These are phyloP conservation scores for Pyrus betulifolia DNA, from an alignment of 306 rosid genomes.

Conservation along the genomic window DNA sequence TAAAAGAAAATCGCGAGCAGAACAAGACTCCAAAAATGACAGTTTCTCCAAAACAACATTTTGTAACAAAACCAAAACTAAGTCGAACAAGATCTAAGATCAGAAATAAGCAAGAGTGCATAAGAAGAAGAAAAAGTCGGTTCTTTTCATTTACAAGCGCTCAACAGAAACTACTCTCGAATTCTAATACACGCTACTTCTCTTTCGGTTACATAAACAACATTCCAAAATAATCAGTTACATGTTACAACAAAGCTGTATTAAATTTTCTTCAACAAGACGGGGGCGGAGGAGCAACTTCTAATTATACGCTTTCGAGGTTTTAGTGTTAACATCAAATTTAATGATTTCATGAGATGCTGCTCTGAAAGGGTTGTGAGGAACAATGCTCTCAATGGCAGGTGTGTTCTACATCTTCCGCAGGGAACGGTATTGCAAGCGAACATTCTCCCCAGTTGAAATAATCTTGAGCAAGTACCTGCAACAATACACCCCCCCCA, in stretches of 20 bases:
- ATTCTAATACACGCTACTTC: constrained; percentile 3
- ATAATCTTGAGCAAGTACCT: constrained; percentile 93
- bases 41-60: no score
- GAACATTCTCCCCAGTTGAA: constrained; percentile 81
- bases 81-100: no score
- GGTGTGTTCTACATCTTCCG: constrained; percentile 56
- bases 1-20: no score
- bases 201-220: constrained; percentile 3
- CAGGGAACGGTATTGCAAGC: constrained; percentile 92
- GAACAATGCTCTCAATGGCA: constrained; percentile 34
- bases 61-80: no score
- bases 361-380: constrained; percentile 51
- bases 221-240: constrained; percentile 1
- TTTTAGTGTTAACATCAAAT: background rate
- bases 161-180: background rate
- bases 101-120: no score
- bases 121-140: no score
- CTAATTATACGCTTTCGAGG: background rate
- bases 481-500: background rate
- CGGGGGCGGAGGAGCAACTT: background rate
- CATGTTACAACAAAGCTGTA: constrained; percentile 7
- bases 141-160: background rate
- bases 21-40: no score
- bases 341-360: constrained; percentile 31
- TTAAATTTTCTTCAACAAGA: background rate